Conservation (phyloP, 805 yeast genomes). For the Yarrowia osloensis region DNA sequence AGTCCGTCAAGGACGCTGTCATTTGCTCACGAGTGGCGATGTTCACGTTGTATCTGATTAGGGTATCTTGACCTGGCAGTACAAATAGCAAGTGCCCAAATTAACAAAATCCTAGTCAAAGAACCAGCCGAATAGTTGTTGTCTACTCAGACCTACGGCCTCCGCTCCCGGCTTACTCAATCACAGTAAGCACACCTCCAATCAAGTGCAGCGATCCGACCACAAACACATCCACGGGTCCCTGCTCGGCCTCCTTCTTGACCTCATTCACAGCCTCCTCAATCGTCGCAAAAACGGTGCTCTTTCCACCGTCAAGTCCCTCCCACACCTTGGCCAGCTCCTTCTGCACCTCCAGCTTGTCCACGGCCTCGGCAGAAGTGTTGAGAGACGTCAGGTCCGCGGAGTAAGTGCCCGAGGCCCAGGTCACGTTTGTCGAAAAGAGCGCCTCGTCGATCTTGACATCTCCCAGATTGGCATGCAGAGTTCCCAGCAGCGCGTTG, state of each 20-base stretch:
- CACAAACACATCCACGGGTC: constrained; percentile 71
- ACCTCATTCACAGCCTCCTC: constrained; percentile 68
- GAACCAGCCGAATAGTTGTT: too few relatives aligned
- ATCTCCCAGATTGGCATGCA: constrained; percentile 44
- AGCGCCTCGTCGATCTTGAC: constrained; percentile 70
- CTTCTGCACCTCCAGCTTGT: constrained; percentile 78
- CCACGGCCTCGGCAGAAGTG: constrained; percentile 75
- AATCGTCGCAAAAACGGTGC: constrained; percentile 64
- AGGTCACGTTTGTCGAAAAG: constrained; percentile 90
- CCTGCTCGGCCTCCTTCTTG: constrained; percentile 44
- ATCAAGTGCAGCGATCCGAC: constrained; percentile 93
- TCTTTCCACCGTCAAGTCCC: constrained; percentile 47
- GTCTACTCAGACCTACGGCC: background rate
- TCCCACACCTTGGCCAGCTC: constrained; percentile 71
- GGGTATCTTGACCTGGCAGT: too few relatives aligned
- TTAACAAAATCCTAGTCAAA: too few relatives aligned
- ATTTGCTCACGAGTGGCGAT: too few relatives aligned
- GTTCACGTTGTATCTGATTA: too few relatives aligned
- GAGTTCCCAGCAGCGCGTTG: constrained; percentile 56
- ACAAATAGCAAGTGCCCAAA: too few relatives aligned
- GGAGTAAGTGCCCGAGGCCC: constrained; percentile 73
- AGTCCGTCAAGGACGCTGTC: too few relatives aligned
- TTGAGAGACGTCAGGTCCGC: constrained; percentile 84
- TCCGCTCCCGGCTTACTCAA: constrained; percentile 49
- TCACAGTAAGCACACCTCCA: constrained; percentile 87